Percentiles rank a stretch among this genome's conserved stretches.
phyloP scores from a whole-genome alignment of 495 filamentous ascomycete species.

The Penicillium bovifimosum region DNA sequence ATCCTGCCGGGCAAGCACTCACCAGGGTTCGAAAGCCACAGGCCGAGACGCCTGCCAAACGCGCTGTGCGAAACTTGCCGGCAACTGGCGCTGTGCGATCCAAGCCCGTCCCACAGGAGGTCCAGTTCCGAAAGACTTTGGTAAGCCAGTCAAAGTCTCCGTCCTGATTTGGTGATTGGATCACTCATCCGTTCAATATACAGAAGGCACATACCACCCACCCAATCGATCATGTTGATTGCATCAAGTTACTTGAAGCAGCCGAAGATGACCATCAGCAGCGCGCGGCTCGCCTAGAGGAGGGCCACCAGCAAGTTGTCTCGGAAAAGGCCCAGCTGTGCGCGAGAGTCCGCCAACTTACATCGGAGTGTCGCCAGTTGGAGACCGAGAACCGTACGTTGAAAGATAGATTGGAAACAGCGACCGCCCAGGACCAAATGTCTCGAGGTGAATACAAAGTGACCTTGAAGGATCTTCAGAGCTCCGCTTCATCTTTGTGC shows the following conservation, averaged over 20 bases:
- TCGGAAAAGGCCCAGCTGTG: not conserved
- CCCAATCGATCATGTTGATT: not conserved
- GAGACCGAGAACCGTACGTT: not conserved
- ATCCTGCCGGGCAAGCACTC: not conserved
- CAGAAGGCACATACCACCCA: not conserved
- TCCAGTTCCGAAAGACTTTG: not conserved
- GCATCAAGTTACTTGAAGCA: constrained; percentile 1
- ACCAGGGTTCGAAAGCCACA: constrained; percentile 1
- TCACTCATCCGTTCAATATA: not conserved
- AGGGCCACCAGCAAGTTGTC: not conserved
- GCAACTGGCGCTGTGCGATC: not conserved
- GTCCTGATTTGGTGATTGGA: too few species aligned
- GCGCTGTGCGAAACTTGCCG: not conserved
- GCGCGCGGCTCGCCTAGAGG: not conserved
- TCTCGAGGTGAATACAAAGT: not conserved
- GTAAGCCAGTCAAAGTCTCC: too few species aligned
- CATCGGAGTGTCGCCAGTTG: not conserved
- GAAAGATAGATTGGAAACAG: not conserved
- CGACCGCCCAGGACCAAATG: not conserved
- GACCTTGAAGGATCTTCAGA: not conserved
- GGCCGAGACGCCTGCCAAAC: not conserved
- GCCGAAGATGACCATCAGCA: not conserved
- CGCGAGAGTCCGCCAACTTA: not conserved
- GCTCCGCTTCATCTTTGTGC: not conserved
- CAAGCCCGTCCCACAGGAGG: not conserved